These are phyloP conservation scores for Scheffersomyces ergatensis DNA, from an alignment of 805 yeast genomes.

Conservation along the genomic window DNA sequence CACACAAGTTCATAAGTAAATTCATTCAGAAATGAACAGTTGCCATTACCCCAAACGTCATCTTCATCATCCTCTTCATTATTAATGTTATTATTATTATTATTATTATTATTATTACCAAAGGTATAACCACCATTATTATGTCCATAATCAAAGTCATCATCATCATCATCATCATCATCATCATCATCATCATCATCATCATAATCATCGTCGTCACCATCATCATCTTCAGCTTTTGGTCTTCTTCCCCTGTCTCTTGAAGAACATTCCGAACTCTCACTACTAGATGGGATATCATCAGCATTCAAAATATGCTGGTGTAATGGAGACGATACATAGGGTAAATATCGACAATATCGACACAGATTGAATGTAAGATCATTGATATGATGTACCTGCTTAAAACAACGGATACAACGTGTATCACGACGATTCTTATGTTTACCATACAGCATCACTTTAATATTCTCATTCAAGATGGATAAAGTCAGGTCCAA, in stretches of 20 bases:
- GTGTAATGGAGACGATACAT: conserved; percentile 6
- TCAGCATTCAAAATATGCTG: too few relatives aligned
- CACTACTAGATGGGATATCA: too few relatives aligned
- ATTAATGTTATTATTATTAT: too few relatives aligned
- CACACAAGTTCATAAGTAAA: not conserved
- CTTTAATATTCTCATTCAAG: not conserved
- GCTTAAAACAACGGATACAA: conserved; percentile 13
- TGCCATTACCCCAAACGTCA: too few relatives aligned
- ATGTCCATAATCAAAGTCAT: too few relatives aligned
- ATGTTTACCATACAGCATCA: conserved; percentile 15
- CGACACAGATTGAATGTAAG: conserved; percentile 5
- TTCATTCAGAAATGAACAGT: not conserved
- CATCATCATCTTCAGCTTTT: too few relatives aligned
- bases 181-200: not conserved
- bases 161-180: not conserved
- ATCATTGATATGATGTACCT: conserved; percentile 6
- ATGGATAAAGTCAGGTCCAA: not conserved
- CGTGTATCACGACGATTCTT: conserved; percentile 19
- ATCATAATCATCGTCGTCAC: not conserved
- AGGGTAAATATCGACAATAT: conserved; percentile 14
- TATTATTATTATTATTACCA: too few relatives aligned
- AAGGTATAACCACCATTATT: too few relatives aligned
- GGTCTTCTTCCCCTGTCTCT: too few relatives aligned
- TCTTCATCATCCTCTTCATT: too few relatives aligned
- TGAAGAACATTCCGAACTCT: too few relatives aligned